A percentile compares a stretch with the other conserved stretches of the same genome.
phyloP scores from a whole-genome alignment of 108 stramenopile genomes.

The Pseudonitzschia multiseries region DNA sequence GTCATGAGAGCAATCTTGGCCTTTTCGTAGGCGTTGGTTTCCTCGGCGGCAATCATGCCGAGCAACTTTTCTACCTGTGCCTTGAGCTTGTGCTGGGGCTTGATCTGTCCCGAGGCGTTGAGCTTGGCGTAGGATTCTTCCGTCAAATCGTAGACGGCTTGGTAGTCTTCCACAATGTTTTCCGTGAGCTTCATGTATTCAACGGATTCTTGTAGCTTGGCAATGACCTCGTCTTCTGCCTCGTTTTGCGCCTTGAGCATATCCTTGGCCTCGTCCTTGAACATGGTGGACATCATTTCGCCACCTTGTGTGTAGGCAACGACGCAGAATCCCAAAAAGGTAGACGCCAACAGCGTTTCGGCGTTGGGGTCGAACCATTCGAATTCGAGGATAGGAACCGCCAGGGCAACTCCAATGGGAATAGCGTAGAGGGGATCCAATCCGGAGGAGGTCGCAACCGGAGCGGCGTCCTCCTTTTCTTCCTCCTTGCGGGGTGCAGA shows the following conservation, averaged over 20 bases:
- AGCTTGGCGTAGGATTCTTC: constrained; percentile 72
- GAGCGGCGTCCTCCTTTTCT: constrained; percentile 41
- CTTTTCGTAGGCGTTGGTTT: constrained; percentile 69
- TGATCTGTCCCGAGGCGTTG: constrained; percentile 81
- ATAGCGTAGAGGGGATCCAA: constrained; percentile 75
- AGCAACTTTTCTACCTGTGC: constrained; percentile 75
- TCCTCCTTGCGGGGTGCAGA: constrained; percentile 73
- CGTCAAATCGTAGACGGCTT: constrained; percentile 60
- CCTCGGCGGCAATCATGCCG: constrained; percentile 72
- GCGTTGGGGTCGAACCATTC: constrained; percentile 84
- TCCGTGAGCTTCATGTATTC: constrained; percentile 74
- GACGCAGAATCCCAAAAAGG: constrained; percentile 81
- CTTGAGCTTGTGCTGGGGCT: constrained; percentile 86
- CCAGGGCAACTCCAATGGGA: constrained; percentile 74
- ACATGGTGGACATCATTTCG: constrained; percentile 69
- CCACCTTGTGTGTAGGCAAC: constrained; percentile 87
- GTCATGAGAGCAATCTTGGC: constrained; percentile 78
- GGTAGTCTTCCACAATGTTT: constrained; percentile 71
- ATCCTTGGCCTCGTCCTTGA: constrained; percentile 69
- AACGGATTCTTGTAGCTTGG: constrained; percentile 66
- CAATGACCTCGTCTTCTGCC: constrained; percentile 79
- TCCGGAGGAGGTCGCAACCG: constrained; percentile 26
- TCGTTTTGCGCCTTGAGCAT: constrained; percentile 79
- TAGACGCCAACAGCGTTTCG: constrained; percentile 78
- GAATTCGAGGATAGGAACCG: constrained; percentile 80